A percentile compares a stretch with the other conserved stretches of the same genome.
phyloP scores from a whole-genome alignment of 768 basidiomycete species.

The Suillus fuscotomentosus region DNA sequence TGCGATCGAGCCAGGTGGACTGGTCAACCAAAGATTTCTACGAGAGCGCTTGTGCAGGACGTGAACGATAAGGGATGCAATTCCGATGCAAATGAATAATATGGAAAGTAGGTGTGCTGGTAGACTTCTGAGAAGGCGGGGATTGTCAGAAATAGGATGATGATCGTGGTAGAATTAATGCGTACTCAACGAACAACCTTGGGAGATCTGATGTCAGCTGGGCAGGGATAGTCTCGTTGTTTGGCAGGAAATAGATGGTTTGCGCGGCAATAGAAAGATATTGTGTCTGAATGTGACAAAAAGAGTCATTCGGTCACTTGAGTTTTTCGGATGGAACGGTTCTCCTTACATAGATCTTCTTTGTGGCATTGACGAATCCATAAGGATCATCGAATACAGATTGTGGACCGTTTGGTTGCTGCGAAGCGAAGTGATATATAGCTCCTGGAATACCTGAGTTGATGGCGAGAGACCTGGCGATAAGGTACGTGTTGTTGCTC shows the following conservation, averaged over 20 bases:
- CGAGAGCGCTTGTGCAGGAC: constrained; percentile 46
- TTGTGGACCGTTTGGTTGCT: constrained; percentile 38
- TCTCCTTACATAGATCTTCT: constrained; percentile 30
- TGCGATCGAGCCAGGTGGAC: constrained; percentile 61
- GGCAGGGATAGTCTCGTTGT: constrained; percentile 38
- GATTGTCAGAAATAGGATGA: neutral
- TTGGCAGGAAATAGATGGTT: constrained; percentile 54
- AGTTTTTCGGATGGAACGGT: neutral
- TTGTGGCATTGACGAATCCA: constrained; percentile 54
- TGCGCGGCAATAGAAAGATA: constrained; percentile 59
- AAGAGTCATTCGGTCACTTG: neutral
- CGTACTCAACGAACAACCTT: constrained; percentile 61
- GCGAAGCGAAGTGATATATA: constrained; percentile 52
- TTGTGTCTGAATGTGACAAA: constrained; percentile 40
- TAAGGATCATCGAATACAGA: constrained; percentile 46
- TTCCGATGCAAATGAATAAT: constrained; percentile 47
- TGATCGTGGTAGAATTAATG: constrained; percentile 6
- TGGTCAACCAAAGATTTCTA: constrained; percentile 47
- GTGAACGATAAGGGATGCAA: constrained; percentile 48
- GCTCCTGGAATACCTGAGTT: constrained; percentile 57
- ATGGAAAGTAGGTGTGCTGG: constrained; percentile 50
- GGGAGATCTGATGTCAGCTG: constrained; percentile 40
- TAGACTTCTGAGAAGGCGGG: constrained; percentile 40
- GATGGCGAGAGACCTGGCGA: constrained; percentile 49
- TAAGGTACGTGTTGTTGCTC: constrained; percentile 43